Evolutionary conservation across 306 rosid species (phyloP).

Genomic region (Prunus mume): DNA sequence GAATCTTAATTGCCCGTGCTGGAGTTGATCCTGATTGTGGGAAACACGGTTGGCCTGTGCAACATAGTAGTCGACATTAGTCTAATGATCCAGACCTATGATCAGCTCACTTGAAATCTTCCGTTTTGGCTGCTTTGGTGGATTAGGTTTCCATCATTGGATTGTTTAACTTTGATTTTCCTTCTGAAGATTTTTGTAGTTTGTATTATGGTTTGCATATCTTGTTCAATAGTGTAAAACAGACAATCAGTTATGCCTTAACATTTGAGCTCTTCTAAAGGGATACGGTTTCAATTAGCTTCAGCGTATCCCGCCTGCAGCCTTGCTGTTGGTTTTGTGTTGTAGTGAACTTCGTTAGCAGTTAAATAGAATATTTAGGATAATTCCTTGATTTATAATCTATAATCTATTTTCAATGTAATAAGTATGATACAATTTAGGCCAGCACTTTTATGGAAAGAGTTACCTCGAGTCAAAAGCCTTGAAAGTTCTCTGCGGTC

Average conservation of each 20-base stretch:
- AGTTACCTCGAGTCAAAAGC: too few species aligned
- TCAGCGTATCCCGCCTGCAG: too few species aligned
- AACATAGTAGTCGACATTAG: constrained; percentile 27
- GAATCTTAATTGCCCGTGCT: constrained; percentile 37
- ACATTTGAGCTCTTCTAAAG: background rate
- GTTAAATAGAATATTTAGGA: too few species aligned
- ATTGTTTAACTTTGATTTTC: background rate
- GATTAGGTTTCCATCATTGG: background rate
- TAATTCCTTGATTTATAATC: too few species aligned
- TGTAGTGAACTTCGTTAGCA: too few species aligned
- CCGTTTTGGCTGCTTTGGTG: background rate
- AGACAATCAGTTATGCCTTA: background rate
- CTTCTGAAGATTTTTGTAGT: background rate
- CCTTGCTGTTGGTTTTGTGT: too few species aligned
- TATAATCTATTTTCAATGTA: too few species aligned
- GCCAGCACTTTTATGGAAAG: too few species aligned
- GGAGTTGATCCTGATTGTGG: constrained; percentile 41
- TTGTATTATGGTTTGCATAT: background rate
- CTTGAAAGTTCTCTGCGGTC: too few species aligned
- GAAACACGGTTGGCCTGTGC: constrained; percentile 41
- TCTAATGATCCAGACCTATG: background rate
- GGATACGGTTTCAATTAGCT: too few species aligned
- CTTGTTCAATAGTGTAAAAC: background rate
- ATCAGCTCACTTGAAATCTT: background rate
- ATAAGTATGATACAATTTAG: too few species aligned